phyloP scores from a whole-genome alignment of 2,329 filamentous ascomycete genomes.

The Talaromyces sp. region DNA sequence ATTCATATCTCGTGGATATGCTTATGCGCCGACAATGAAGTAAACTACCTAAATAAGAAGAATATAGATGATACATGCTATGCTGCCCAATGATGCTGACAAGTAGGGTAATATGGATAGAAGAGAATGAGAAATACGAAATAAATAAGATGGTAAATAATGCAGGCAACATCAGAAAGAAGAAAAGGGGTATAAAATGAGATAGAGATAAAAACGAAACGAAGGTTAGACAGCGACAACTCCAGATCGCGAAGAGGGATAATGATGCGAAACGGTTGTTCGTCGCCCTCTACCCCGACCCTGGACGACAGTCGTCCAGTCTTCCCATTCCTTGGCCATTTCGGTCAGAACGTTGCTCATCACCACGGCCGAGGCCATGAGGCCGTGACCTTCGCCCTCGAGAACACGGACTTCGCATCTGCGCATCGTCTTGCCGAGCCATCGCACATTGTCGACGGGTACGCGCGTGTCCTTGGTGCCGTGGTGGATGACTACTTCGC shows the following conservation, averaged over 20 bases:
- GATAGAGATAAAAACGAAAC: neutral
- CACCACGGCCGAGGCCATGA: conserved; percentile 90
- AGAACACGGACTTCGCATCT: conserved; percentile 87
- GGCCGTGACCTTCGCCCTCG: conserved; percentile 85
- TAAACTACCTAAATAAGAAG: neutral
- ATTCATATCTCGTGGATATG: neutral
- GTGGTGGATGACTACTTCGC: conserved; percentile 89
- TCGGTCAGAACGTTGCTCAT: conserved; percentile 96
- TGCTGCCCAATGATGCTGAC: conserved; percentile 28
- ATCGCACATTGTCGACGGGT: conserved; percentile 89
- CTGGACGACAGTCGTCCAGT: conserved; percentile 65
- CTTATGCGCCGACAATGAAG: neutral
- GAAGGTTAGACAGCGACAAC: conserved; percentile 17
- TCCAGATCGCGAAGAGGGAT: conserved; percentile 23
- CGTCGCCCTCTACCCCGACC: conserved; percentile 34
- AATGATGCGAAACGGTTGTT: conserved; percentile 26
- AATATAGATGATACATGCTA: neutral
- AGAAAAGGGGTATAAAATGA: conserved; percentile 14
- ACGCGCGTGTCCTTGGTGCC: conserved; percentile 87
- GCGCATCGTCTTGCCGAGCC: conserved; percentile 91
- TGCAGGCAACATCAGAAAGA: neutral
- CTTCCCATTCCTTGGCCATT: conserved; percentile 90
- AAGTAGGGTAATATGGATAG: conserved; percentile 58
- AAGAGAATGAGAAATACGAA: neutral
- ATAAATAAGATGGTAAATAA: neutral